A percentile compares a stretch with the other conserved stretches of the same genome.
Evolutionary conservation across 306 rosid genomes (phyloP).

Genomic region (Castanopsis chinensis): DNA sequence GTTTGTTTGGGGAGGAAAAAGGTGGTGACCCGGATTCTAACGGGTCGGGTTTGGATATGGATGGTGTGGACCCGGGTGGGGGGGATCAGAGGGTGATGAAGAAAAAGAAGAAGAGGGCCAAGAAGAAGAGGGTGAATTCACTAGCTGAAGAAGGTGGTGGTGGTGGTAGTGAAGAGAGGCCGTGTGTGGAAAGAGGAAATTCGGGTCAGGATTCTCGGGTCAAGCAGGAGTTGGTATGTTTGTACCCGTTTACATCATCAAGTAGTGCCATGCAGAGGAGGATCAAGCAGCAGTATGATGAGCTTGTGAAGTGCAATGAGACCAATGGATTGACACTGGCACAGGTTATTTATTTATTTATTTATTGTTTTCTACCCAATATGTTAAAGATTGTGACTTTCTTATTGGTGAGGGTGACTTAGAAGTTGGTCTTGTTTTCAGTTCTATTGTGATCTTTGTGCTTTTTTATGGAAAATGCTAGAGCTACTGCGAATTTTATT

Average conservation of each 20-base stretch:
- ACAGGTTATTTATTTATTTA: conserved; percentile 42
- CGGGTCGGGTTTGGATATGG: conserved; percentile 17
- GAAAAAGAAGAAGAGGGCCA: conserved; percentile 67
- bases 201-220: conserved; percentile 37
- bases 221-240: conserved; percentile 43
- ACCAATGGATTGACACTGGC: conserved; percentile 60
- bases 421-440: not conserved
- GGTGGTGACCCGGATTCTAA: conserved; percentile 20
- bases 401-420: not conserved
- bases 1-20: conserved; percentile 27
- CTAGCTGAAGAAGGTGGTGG: conserved; percentile 27
- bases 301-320: conserved; percentile 62
- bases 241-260: conserved; percentile 73
- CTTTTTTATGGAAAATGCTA: no score
- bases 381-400: not conserved
- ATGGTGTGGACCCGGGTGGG: conserved; percentile 21
- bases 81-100: conserved; percentile 36
- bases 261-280: conserved; percentile 76
- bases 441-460: not conserved
- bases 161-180: not conserved
- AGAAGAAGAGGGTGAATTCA: conserved; percentile 53
- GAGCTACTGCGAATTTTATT: no score
- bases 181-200: conserved; percentile 7
- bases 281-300: conserved; percentile 80
- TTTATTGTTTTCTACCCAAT: not conserved